Percentiles rank a stretch among this genome's conserved stretches.
Conservation (phyloP, 2,329 filamentous ascomycete species). For the Scedosporium aurantiacum region DNA sequence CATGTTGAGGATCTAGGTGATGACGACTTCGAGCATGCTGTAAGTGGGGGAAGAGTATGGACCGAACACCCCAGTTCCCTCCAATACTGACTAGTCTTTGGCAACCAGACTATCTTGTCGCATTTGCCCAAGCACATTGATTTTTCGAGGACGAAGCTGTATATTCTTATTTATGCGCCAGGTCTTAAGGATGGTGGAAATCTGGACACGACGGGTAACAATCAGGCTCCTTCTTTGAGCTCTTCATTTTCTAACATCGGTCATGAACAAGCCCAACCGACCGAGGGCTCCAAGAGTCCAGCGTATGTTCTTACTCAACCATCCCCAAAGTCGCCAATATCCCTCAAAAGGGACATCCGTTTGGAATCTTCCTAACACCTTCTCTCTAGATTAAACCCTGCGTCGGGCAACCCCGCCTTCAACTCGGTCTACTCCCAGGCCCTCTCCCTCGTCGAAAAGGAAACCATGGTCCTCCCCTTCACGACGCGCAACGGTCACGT, state of each 20-base stretch:
- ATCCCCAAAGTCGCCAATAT: background rate
- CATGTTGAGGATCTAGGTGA: slow-evolving; percentile 47
- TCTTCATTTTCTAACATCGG: slow-evolving; percentile 86
- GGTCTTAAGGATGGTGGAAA: slow-evolving; percentile 54
- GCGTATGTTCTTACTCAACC: slow-evolving; percentile 28
- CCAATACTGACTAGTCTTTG: background rate
- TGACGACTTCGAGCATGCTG: slow-evolving; percentile 62
- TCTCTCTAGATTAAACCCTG: slow-evolving; percentile 30
- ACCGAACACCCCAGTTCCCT: no score
- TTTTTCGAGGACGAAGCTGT: slow-evolving; percentile 62
- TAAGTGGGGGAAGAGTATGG: slow-evolving; percentile 34
- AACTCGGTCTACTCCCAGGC: slow-evolving; percentile 74
- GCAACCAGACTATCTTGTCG: slow-evolving; percentile 65
- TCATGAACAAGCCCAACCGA: slow-evolving; percentile 58
- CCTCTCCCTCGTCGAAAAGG: slow-evolving; percentile 66
- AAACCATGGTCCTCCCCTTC: slow-evolving; percentile 81
- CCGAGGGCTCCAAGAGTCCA: slow-evolving; percentile 52
- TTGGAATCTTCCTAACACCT: background rate
- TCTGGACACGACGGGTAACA: slow-evolving; percentile 43
- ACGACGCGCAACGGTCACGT: slow-evolving; percentile 72
- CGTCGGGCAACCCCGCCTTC: slow-evolving; percentile 52
- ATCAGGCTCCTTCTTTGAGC: slow-evolving; percentile 52
- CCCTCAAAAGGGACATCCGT: background rate
- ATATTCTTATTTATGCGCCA: slow-evolving; percentile 83
- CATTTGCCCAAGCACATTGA: slow-evolving; percentile 74